Evolutionary conservation across 805 yeast genomes (phyloP), one percentile per base, ranked within the genome.

Genomic region (Pichia deserticola): DNA sequence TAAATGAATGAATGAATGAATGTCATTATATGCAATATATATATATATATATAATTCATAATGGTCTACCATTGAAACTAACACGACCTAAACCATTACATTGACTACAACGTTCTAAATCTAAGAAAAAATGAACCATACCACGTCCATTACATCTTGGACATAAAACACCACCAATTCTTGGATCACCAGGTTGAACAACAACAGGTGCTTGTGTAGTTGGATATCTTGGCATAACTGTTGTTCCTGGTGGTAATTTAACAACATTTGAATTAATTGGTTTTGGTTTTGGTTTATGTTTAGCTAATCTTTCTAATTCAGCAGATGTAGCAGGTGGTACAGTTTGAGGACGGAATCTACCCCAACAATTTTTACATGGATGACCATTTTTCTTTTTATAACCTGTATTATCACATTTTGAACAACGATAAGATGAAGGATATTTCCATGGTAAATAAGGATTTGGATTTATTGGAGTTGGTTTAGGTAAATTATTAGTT

Each of bases 121-220:
- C 87, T 9, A 85, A 59, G 34, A 86, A 68, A 57, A 79, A 77
- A 30, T 68, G 66, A 2, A 75, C 70, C 48, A 72, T 56, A 1
- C 95, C 93, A 1, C 74, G 52, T 1, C 93, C 93, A 49, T 83
- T 60, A 58, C 95, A 88, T 45, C 79, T 69, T 0, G 87, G 88
- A 67, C 96, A 88, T 3, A 82, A 55, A 0, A 72, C 63, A 0
- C 96, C 95, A 1, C 96, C 95, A 54, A 77, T 62, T 34, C 81
- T 58, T 1, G 93, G 92, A 58, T 87, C 95, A 2, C 95, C 95
- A 0, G 95, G 93, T 25, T 59, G 61, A 1, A 86, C 84, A 13
- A 77, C 66, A 20, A 74, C 45, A 1, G 79, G 73, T 27, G 43
- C 7, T 36, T 38, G 37, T 29, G 15, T 32, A 3, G 42, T 52